Conservation (phyloP, 2,329 filamentous ascomycete genomes). For the Aspergillus unguis region DNA sequence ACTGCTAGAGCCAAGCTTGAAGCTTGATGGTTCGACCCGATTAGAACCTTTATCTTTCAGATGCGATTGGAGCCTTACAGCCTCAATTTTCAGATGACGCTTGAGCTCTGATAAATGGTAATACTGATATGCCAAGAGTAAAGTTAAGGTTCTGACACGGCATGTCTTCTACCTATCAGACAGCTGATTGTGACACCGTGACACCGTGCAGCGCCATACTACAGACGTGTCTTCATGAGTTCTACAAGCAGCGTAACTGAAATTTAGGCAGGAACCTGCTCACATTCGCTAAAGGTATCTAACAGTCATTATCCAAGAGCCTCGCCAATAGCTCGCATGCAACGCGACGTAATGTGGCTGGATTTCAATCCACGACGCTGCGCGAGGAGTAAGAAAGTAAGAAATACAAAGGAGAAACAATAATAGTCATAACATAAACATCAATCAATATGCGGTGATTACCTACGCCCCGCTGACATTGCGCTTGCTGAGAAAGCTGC, state of each 20-base stretch:
- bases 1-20: too few relatives aligned
- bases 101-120: too few relatives aligned
- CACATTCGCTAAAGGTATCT: slow-evolving; percentile 2
- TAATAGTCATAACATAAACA: slow-evolving; percentile 6
- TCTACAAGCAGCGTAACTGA: neutral
- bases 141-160: too few relatives aligned
- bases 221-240: neutral
- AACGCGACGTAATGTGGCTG: slow-evolving; percentile 6
- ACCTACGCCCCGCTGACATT: slow-evolving; percentile 33
- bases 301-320: slow-evolving; percentile 9
- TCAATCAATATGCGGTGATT: neutral
- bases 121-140: too few relatives aligned
- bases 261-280: neutral
- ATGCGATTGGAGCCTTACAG: too few relatives aligned
- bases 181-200: neutral
- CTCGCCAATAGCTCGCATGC: neutral
- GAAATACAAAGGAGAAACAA: slow-evolving; percentile 11
- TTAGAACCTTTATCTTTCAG: too few relatives aligned
- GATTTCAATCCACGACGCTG: neutral
- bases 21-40: too few relatives aligned
- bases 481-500: slow-evolving; percentile 48
- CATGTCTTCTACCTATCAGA: neutral
- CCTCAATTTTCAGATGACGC: too few relatives aligned
- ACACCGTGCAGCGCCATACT: too few relatives aligned
- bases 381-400: neutral